These are phyloP conservation scores for Backusella circina DNA, from an alignment of 192 early-diverging fungal genomes.

Conservation along the genomic window DNA sequence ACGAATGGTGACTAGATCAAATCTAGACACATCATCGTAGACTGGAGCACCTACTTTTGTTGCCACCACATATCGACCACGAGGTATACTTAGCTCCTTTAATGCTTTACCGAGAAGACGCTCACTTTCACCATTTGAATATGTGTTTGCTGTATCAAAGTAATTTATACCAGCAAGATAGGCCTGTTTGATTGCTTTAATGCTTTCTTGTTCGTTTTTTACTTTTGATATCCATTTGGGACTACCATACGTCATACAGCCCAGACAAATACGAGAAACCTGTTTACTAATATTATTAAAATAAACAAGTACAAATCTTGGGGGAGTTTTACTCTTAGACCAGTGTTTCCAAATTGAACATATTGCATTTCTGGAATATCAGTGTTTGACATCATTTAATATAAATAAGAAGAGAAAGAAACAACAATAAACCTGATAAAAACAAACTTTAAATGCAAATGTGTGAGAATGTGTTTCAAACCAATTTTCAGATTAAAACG, in stretches of 20 bases:
- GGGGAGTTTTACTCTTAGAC: slow-evolving; percentile 49
- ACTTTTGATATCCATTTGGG: slow-evolving; percentile 39
- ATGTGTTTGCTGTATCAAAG: slow-evolving; percentile 63
- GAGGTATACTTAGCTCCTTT: slow-evolving; percentile 43
- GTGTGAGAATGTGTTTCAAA: not conserved
- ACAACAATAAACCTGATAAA: not conserved
- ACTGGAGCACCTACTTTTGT: slow-evolving; percentile 59
- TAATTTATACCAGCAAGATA: slow-evolving; percentile 76
- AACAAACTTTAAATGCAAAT: not conserved
- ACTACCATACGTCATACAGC: slow-evolving; percentile 46
- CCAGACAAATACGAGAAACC: slow-evolving; percentile 40
- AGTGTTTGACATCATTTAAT: not conserved
- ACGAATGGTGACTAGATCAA: not conserved
- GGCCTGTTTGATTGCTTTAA: slow-evolving; percentile 46
- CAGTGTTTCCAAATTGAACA: slow-evolving; percentile 62
- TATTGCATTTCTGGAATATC: slow-evolving; percentile 61
- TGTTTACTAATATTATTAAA: not conserved
- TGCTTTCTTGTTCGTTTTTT: slow-evolving; percentile 37
- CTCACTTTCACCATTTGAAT: slow-evolving; percentile 37
- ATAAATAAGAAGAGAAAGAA: not conserved
- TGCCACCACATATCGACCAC: slow-evolving; percentile 65
- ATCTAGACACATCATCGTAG: slow-evolving; percentile 41
- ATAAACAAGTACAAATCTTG: not conserved
- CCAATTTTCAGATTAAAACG: not conserved
- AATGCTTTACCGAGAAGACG: slow-evolving; percentile 34